A percentile compares a stretch with the other conserved stretches of the same genome.
Conservation (phyloP, 768 basidiomycete species). For the Lyophyllum decastes region DNA sequence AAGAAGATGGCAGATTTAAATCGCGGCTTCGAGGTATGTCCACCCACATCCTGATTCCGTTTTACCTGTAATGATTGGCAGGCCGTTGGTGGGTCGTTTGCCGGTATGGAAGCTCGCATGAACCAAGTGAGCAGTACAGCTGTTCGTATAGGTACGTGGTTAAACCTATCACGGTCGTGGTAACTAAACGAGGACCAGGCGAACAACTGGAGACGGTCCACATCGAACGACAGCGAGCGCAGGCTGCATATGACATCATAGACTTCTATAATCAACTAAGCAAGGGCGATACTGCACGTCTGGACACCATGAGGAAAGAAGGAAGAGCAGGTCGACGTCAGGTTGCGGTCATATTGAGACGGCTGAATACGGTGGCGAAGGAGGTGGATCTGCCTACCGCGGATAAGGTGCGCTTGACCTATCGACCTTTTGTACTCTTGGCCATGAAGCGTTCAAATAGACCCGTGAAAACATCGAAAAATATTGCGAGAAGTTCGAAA, state of each 20-base stretch:
- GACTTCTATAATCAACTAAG: constrained; percentile 94
- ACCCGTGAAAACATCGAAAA: constrained; percentile 92
- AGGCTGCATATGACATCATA: constrained; percentile 91
- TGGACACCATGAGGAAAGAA: constrained; percentile 82
- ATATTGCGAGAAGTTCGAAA: constrained; percentile 98
- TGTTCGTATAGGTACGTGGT: constrained; percentile 78
- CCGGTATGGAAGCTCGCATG: constrained; percentile 88
- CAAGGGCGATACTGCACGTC: constrained; percentile 70
- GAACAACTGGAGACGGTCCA: constrained; percentile 96
- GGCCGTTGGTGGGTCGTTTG: constrained; percentile 87
- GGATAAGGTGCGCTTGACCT: constrained; percentile 57
- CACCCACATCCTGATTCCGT: not conserved
- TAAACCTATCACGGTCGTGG: not conserved
- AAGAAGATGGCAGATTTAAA: constrained; percentile 93
- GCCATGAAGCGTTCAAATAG: constrained; percentile 33
- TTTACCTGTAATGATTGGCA: constrained; percentile 31
- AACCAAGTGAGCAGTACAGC: constrained; percentile 93
- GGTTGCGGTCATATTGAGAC: constrained; percentile 83
- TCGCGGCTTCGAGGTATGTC: constrained; percentile 86
- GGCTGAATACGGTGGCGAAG: constrained; percentile 85
- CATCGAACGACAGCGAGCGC: constrained; percentile 87
- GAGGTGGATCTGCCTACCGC: constrained; percentile 88
- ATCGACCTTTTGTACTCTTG: not conserved
- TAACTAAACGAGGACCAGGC: constrained; percentile 44
- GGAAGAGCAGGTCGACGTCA: constrained; percentile 87